Percentiles rank a stretch among this genome's conserved stretches.
phyloP scores from a whole-genome alignment of 83 land plant genomes.

The Isoetes engelmannii region DNA sequence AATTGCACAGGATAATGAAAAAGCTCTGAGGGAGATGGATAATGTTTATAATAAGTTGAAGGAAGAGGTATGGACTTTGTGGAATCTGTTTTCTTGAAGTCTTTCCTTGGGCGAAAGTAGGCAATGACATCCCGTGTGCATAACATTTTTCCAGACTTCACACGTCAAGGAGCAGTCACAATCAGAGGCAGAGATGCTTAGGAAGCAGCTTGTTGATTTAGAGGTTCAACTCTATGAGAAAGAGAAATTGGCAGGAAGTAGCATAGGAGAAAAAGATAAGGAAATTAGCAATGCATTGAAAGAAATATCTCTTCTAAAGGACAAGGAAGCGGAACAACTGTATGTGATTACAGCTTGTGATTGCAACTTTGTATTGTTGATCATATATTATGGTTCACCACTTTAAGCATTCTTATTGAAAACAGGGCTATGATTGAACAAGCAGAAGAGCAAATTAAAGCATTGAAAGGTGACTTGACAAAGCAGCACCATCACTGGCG shows the following conservation, averaged over 20 bases:
- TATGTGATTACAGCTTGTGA: conserved; percentile 17
- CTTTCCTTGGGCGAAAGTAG: not conserved
- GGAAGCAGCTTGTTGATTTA: conserved; percentile 46
- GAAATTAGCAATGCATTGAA: conserved; percentile 32
- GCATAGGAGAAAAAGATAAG: conserved; percentile 44
- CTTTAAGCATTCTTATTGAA: conserved; percentile 2
- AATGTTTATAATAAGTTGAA: conserved; percentile 55
- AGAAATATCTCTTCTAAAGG: conserved; percentile 44
- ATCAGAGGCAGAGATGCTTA: conserved; percentile 43
- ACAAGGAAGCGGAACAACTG: conserved; percentile 42
- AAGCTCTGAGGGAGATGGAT: conserved; percentile 75
- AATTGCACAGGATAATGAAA: conserved; percentile 76
- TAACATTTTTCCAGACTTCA: conserved; percentile 40
- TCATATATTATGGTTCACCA: not conserved
- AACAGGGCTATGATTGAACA: conserved; percentile 44
- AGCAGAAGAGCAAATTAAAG: conserved; percentile 50
- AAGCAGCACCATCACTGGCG: conserved; percentile 76
- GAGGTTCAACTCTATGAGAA: conserved; percentile 48
- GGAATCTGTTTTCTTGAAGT: not conserved
- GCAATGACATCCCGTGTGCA: not conserved
- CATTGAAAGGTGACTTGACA: conserved; percentile 60
- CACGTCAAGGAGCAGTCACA: conserved; percentile 49
- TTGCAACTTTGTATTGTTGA: not conserved
- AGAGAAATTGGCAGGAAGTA: conserved; percentile 36
- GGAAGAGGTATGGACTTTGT: conserved; percentile 42